These are phyloP conservation scores for Fusarium anthophilum DNA, from an alignment of 2,329 filamentous ascomycete species.

Conservation along the genomic window DNA sequence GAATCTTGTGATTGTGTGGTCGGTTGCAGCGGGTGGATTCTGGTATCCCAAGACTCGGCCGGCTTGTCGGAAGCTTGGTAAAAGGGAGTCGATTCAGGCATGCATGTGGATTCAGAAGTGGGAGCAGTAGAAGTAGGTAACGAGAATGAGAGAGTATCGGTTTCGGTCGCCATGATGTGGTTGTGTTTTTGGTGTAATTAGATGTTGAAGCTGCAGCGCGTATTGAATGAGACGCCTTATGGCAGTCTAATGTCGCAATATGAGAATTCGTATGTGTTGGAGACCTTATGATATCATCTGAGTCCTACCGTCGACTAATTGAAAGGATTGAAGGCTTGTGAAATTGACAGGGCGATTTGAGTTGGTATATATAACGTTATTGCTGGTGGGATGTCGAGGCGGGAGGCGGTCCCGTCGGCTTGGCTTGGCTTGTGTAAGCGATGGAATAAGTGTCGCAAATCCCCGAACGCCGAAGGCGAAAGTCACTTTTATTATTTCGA, in stretches of 20 bases:
- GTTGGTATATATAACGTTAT: background rate
- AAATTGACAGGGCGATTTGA: background rate
- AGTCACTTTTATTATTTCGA: background rate
- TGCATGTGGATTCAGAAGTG: constrained; percentile 44
- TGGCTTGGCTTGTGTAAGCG: constrained; percentile 32
- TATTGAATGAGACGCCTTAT: constrained; percentile 15
- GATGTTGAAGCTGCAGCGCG: background rate
- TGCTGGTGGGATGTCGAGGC: background rate
- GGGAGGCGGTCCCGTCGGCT: constrained; percentile 19
- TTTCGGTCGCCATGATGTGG: constrained; percentile 46
- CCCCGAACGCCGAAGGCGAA: constrained; percentile 31
- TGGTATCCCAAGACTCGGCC: constrained; percentile 45
- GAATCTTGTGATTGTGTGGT: constrained; percentile 21
- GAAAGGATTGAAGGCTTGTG: background rate
- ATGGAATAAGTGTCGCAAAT: constrained; percentile 27
- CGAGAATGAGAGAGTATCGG: constrained; percentile 46
- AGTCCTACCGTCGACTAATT: background rate
- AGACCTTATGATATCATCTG: constrained; percentile 26
- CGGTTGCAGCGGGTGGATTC: constrained; percentile 29
- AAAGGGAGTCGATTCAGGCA: constrained; percentile 30
- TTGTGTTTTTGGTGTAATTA: background rate
- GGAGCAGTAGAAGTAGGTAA: constrained; percentile 46
- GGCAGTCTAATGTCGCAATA: constrained; percentile 7
- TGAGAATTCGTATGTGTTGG: background rate
- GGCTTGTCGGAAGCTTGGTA: constrained; percentile 21